Base-by-base conservation (phyloP, 164 flowering plant genomes). In the Saururus chinensis region DNA sequence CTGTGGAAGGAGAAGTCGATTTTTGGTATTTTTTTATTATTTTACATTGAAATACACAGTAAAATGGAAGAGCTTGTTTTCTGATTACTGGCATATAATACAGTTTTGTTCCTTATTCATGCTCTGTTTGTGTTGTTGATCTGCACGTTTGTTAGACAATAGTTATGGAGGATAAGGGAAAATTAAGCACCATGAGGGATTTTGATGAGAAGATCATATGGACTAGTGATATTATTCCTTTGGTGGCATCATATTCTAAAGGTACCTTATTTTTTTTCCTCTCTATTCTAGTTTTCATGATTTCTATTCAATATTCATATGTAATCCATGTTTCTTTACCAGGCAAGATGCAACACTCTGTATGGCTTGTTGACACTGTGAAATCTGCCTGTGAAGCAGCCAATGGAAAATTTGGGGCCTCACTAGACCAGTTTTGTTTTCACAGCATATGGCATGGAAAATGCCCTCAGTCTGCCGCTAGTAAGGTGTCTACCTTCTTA, bases 401-500 rank as follows among this genome's bases (percentile, higher is more conserved):
- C 65, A 76, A 56, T 62, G 49, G 79, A 62, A 68, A 69, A 64
- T 64, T 69, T 61, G 82, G 70, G n/a, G 76, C 77, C 22, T 58
- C 70, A 42, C 65, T 77, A 40, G 82, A 80, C 61, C 80, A 76
- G 45, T 80, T 76, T 68, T 84, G 76, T 13, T 82, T 93, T 65
- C 85, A 84, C 57, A 82, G 90, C 74, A 89, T 90, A 69, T 93
- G 99, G 99, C 97, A 90, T 66, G 92, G 83, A 54, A 87, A 87
- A 72, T 92, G 85, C 75, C 80, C 89, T 56, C 84, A 72, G 49
- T 71, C 79, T 61, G 84, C 96, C 71, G 96, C 98, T 75, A 78
- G 79, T 75, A 84, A 93, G 98, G 98, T 93, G 73, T 56, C 49
- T 57, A 17, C n/a, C 35, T 57, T 20, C 35, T 22, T 10, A 55